Base-by-base conservation (phyloP, 2,329 filamentous ascomycete species). In the Epichloe elymi region DNA sequence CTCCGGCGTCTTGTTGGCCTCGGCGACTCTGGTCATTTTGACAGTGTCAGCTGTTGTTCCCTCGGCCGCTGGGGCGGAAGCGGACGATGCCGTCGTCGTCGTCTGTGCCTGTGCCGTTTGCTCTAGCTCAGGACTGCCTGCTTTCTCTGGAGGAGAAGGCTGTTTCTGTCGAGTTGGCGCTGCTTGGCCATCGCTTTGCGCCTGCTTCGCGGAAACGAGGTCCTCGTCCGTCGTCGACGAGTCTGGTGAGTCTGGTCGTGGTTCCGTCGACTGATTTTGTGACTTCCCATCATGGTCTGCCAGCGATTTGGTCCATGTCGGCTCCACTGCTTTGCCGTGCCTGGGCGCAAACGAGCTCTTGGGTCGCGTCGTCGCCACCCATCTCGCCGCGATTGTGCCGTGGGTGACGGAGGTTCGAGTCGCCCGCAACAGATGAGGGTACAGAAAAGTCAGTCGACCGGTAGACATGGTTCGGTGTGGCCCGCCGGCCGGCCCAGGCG, bases 371-470 rank as follows among this genome's bases (percentile, higher is more conserved):
- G 56, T 60, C 44, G 51, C 70, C 65, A 58, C 69, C 63, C 52
- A 51, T 51, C 52, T 52, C 6, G 46, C 30, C 7, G 46, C 23
- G 8, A 42, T 37, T 7, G 46, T n/a, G 17, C 43, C 46, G 17
- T 33, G 33, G 2, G 17, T 35, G 26, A 41, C 39, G 23, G 26
- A 30, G 3, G 46, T 39, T 46, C 55, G 49, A 55, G 71, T 56
- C 15, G 74, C 71, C 50, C 81, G 79, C 65, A 83, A 78, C 50
- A 86, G 66, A 57, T 81, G 79, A 44, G 84, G 82, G 58, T 85
- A 86, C 17, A 87, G 71, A 60, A 86, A 86, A 15, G 79, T 78
- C 53, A 87, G 70, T 60, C 83, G 74, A 54, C 72, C 70, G 23
- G 76, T 73, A 36, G 48, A 37, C 48, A 50, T 42, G 38, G 35